Evolutionary conservation across 495 filamentous ascomycete genomes (phyloP), one percentile per base, ranked within the genome.

Genomic region (Poronia punctata): DNA sequence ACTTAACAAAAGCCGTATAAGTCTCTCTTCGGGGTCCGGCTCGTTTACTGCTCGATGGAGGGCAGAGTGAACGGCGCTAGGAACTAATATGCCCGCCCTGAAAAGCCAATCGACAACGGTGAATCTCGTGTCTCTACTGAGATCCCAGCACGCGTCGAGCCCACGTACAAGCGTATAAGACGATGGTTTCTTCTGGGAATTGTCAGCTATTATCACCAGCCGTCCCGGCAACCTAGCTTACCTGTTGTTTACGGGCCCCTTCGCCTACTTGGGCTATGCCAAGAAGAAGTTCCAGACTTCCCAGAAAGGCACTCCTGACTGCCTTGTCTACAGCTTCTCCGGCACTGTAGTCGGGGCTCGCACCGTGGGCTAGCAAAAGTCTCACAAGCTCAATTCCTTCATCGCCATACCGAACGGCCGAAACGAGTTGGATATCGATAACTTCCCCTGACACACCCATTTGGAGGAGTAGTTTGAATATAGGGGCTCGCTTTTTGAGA

Each of bases 321-420:
- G 65, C 64, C 15, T 66, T 66, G 50, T 67, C 67, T n/a, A 73
- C 57, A 11, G 66, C 68, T 16, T 73, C 68, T 3, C 69, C 69
- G 1, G 57, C 42, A 9, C 63, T 66, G 35, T 62, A 66, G 40
- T 73, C 58, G 2, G 64, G 59, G 27, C 52, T 59, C 11, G 69
- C 69, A 5, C 68, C 68, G 18, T 60, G 63, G 7, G 52, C 38
- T 2, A 73, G 55, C 16, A 73, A 41, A 21, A 73, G 46, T n/a
- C 48, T 48, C 1, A 73, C 64, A 3, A 73, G 40, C 1, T 49
- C 35, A 32, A 59, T 60, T 6, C 64, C 68, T 2, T 64, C 60
- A n/a, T 61, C 57, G 11, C 65, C 65, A 45, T 62, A 70, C 31
- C 66, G 62, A 3, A 57, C 64, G 0, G 68, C 62, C 1, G 62